These are phyloP conservation scores for Lactarius sanguifluus DNA, from an alignment of 768 basidiomycete species.

Conservation along the genomic window DNA sequence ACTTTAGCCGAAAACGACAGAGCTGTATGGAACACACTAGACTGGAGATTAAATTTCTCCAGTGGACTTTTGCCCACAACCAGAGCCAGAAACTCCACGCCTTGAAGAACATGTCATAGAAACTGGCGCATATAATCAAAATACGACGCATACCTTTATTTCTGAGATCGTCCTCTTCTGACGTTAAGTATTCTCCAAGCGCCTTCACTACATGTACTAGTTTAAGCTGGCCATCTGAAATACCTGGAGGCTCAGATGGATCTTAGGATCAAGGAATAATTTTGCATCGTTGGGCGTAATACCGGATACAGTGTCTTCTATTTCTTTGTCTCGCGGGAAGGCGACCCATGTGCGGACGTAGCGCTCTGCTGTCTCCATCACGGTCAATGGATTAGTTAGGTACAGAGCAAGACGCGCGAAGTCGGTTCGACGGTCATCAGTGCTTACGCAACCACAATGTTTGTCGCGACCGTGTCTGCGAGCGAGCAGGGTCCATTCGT, in stretches of 20 bases:
- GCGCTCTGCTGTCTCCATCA: slow-evolving; percentile 35
- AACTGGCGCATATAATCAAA: background rate
- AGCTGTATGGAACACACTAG: slow-evolving; percentile 52
- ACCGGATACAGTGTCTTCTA: slow-evolving; percentile 34
- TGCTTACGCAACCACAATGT: slow-evolving; percentile 17
- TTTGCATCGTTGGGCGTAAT: background rate
- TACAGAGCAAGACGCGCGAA: background rate
- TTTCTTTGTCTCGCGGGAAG: slow-evolving; percentile 32
- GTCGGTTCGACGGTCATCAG: background rate
- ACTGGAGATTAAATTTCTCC: slow-evolving; percentile 71
- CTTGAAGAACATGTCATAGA: slow-evolving; percentile 42
- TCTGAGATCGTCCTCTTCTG: slow-evolving; percentile 76
- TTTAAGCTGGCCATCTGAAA: slow-evolving; percentile 54
- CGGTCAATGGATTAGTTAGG: background rate
- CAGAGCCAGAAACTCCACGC: slow-evolving; percentile 78
- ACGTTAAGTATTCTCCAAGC: slow-evolving; percentile 83
- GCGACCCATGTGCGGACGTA: slow-evolving; percentile 35
- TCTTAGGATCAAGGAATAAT: slow-evolving; percentile 11
- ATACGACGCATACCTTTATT: slow-evolving; percentile 60
- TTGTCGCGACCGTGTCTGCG: background rate
- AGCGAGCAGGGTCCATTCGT: background rate
- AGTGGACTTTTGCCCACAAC: slow-evolving; percentile 62
- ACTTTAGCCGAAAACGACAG: background rate
- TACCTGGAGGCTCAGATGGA: slow-evolving; percentile 38
- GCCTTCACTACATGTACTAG: slow-evolving; percentile 82